Evolutionary conservation across 805 yeast genomes (phyloP).

Genomic region (Lachancea sp.): DNA sequence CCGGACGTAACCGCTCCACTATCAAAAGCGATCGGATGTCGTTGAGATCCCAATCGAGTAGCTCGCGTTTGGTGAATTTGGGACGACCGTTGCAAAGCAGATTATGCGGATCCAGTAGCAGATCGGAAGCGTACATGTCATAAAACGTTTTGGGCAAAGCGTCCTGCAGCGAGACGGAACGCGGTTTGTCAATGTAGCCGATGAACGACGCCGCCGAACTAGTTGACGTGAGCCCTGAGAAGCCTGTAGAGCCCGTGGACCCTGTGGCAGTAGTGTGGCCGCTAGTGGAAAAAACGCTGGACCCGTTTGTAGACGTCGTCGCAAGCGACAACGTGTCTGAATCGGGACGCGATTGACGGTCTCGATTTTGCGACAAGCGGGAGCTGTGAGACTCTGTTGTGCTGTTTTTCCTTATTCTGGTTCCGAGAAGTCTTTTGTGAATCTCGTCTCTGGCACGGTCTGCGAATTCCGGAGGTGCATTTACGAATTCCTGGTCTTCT

Average conservation of each 20-base stretch:
- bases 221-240: constrained; percentile 14
- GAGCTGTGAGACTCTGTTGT: not conserved
- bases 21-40: constrained; percentile 62
- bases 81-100: constrained; percentile 54
- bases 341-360: not conserved
- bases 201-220: constrained; percentile 14
- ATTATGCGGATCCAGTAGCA: constrained; percentile 38
- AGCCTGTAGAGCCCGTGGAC: no score
- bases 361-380: not conserved
- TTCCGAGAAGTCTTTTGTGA: constrained; percentile 25
- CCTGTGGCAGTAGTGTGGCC: no score
- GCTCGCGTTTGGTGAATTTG: constrained; percentile 51
- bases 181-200: constrained; percentile 4
- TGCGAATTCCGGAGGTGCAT: constrained; percentile 32
- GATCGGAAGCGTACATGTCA: constrained; percentile 55
- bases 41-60: constrained; percentile 66
- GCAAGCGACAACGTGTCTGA: constrained; percentile 2
- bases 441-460: constrained; percentile 33
- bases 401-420: constrained; percentile 3
- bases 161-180: constrained; percentile 36
- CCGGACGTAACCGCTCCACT: constrained; percentile 42
- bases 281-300: constrained; percentile 25
- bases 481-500: constrained; percentile 24
- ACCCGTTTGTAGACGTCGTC: constrained; percentile 19
- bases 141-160: constrained; percentile 47